Base-by-base conservation (phyloP, 257 asterid genomes). In the Solanum clarkiae region DNA sequence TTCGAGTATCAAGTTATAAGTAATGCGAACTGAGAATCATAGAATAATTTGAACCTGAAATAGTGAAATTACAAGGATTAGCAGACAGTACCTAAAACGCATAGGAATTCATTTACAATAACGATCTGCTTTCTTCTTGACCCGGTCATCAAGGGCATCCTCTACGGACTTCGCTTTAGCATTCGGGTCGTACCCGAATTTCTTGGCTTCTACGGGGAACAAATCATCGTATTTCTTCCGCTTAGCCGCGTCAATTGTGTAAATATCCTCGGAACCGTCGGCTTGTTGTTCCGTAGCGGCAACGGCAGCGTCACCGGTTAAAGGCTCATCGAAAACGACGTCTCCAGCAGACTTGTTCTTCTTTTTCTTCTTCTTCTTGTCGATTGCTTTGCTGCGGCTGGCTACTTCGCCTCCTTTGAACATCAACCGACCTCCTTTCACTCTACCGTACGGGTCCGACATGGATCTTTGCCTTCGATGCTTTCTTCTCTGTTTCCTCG, bases 61-160 rank as follows among this genome's bases (percentile, higher is more conserved):
- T 3, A 66, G 74, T 29, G 47, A 69, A 26, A 79, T 79, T 79
- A 79, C 83, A 53, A 79, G 83, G 83, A 79, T 79, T 53, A 54
- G 16, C 40, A 79, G 5, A 10, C 18, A 17, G 24, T 69, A 69
- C 81, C 81, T 69, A 84, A 84, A 53, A 72, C 5, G 20, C 20
- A 17, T 51, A 9, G 40, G 42, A 57, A 17, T 51, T 90, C 89
- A 96, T 92, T 96, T 96, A 87, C 99, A 96, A 81, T 96, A 96
- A 44, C 99, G 98, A 83, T 96, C 99, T 9, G 99, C 99, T 87
- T 96, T 96, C 90, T 96, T 96, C 93, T 92, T 95, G 63, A 94
- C 97, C 44, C 99, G 98, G 79, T 96, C 98, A 77, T 96, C 97
- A 32, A 96, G 94, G 84, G 99, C 99, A 51, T 96, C 95, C 87